Conservation (phyloP, 192 early-diverging fungal species). For the Coemansia sp. region DNA sequence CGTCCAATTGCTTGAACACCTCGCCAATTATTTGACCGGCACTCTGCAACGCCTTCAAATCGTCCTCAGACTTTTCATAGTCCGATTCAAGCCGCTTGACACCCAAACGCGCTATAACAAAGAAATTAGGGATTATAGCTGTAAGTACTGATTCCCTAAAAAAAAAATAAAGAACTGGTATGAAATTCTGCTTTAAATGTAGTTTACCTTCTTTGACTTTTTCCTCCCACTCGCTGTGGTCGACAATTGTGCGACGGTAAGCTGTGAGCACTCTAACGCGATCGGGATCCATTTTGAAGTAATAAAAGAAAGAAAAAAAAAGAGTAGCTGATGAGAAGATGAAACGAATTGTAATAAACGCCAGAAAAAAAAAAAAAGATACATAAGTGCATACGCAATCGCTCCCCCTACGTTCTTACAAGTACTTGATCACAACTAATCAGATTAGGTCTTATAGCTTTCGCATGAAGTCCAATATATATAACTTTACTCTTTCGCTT, state of each 20-base stretch:
- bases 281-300: slow-evolving; percentile 44
- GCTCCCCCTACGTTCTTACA: not conserved
- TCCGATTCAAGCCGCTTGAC: slow-evolving; percentile 85
- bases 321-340: not conserved
- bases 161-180: not conserved
- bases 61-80: slow-evolving; percentile 95
- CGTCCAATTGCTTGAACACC: slow-evolving; percentile 96
- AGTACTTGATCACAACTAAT: not conserved
- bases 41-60: slow-evolving; percentile 96
- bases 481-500: not conserved
- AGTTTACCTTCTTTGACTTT: slow-evolving; percentile 82
- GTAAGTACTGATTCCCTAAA: not conserved
- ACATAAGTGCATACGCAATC: slow-evolving; percentile 4
- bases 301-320: not conserved
- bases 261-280: slow-evolving; percentile 76
- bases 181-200: not conserved
- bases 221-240: slow-evolving; percentile 93
- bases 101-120: slow-evolving; percentile 67
- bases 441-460: not conserved
- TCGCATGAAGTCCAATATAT: not conserved
- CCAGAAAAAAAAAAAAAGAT: not conserved
- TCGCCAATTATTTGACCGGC: slow-evolving; percentile 99
- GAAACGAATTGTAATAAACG: not conserved
- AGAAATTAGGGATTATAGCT: not conserved
- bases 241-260: slow-evolving; percentile 87